Conservation (phyloP, 2,329 filamentous ascomycete species). For the Chaetothyriales sp. region DNA sequence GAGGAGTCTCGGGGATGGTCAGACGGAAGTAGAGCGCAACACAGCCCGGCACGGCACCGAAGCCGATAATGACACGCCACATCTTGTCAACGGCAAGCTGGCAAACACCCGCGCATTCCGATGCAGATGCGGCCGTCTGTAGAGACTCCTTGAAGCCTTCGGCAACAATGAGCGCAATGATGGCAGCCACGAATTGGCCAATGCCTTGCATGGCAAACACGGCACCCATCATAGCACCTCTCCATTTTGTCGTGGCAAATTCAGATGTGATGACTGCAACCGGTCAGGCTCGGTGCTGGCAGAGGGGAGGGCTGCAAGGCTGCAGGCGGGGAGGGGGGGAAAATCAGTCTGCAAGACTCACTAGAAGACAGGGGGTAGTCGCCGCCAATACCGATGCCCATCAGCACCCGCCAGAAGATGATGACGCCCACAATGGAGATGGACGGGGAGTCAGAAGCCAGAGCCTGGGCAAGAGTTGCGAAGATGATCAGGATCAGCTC, state of each 20-base stretch:
- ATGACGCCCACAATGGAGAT: conserved; percentile 43
- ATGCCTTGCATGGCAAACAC: conserved; percentile 83
- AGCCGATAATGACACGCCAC: conserved; percentile 71
- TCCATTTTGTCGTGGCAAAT: conserved; percentile 73
- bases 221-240: conserved; percentile 74
- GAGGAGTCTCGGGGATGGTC: conserved; percentile 76
- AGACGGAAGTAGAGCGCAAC: conserved; percentile 76
- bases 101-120: conserved; percentile 50
- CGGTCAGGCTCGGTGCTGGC: background rate
- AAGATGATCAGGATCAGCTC: conserved; percentile 72
- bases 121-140: conserved; percentile 35
- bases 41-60: conserved; percentile 66
- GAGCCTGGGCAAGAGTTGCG: conserved; percentile 57
- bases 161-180: conserved; percentile 63
- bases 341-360: conserved; percentile 48
- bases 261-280: conserved; percentile 18
- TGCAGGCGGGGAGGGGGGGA: conserved; percentile 55
- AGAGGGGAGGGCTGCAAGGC: too few species aligned
- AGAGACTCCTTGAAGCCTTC: conserved; percentile 56
- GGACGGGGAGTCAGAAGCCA: conserved; percentile 49
- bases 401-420: conserved; percentile 70
- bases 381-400: conserved; percentile 67
- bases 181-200: conserved; percentile 61
- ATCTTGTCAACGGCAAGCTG: conserved; percentile 68
- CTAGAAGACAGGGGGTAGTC: conserved; percentile 68